Base-by-base conservation (phyloP, 768 basidiomycete genomes). In the Rhodocollybia butyracea region DNA sequence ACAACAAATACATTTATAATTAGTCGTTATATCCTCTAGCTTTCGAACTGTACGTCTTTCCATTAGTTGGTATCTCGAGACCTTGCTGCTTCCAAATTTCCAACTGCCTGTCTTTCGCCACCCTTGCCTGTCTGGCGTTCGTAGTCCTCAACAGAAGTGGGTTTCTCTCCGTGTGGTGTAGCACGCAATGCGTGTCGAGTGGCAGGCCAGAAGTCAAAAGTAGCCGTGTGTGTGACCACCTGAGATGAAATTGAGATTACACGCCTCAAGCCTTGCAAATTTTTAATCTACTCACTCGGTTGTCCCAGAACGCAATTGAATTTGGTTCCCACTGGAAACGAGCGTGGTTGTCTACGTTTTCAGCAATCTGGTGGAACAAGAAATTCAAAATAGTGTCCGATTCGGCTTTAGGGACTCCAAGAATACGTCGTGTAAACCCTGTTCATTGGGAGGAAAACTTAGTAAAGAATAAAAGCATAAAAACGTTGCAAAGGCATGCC, bases 281-380 rank as follows among this genome's bases (percentile, higher is more conserved):
- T 21, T 10, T 21, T 39, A 19, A 19, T 1, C 39, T 7, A 66
- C 79, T 36, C 59, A 88, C 88, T 68, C 90, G 77, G 68, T 92
- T 92, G 63, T 93, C 89, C 91, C 91, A 93, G 66, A 92, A 76
- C n/a, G 89, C 90, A 51, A 92, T 73, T 39, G 87, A 86, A 64
- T 90, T 83, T 34, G 76, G 72, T 65, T 86, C 79, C 91, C 91
- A 92, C 59, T 76, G 80, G 78, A 88, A 88, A 56, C 87, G 84
- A 39, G 88, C 85, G 57, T 89, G 88, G 69, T 82, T 83, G 65
- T 89, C 88, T 5, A 81, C 79, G 66, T 85, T 89, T 59, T 83
- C 79, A 50, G 78, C 76, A 61, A 92, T 84, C 63, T 86, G 82
- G 62, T 73, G 79, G 77, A 86, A 90, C 53, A 93, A 73, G 69